Evolutionary conservation across 2,329 filamentous ascomycete species (phyloP).

Genomic region (Hypomyces rosellus): DNA sequence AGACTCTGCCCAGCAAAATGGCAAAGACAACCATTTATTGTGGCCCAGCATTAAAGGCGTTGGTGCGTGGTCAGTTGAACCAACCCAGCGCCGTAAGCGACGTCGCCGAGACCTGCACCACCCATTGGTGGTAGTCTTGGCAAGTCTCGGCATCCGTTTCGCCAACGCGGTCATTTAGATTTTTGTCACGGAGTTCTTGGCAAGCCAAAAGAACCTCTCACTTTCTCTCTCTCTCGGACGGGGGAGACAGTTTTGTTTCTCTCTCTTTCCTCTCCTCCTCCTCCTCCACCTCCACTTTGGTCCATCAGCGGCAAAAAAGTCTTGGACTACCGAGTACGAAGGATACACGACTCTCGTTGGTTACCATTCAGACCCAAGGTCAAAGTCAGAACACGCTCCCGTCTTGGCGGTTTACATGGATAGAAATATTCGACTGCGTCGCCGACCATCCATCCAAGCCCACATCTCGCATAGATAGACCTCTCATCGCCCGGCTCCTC

Average conservation of each 20-base stretch:
- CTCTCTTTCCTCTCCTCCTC: too few relatives aligned
- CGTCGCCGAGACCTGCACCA: slow-evolving; percentile 12
- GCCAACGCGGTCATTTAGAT: slow-evolving; percentile 7
- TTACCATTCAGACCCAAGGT: not conserved
- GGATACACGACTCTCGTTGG: too few relatives aligned
- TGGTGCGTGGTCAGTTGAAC: slow-evolving; percentile 1
- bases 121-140: slow-evolving; percentile 10
- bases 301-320: not conserved
- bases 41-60: not conserved
- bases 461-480: not conserved
- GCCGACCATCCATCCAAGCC: not conserved
- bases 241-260: too few relatives aligned
- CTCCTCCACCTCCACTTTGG: too few relatives aligned
- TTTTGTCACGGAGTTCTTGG: not conserved
- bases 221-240: not conserved
- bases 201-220: too few relatives aligned
- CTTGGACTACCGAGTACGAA: not conserved
- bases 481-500: not conserved
- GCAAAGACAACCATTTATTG: not conserved
- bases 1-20: slow-evolving; percentile 7
- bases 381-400: not conserved
- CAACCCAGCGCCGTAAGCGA: slow-evolving; percentile 10
- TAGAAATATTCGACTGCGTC: not conserved
- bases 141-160: slow-evolving; percentile 12
- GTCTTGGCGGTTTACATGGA: slow-evolving; percentile 4